These are phyloP conservation scores for Fusarium musae DNA, from an alignment of 2,329 filamentous ascomycete species.

Conservation along the genomic window DNA sequence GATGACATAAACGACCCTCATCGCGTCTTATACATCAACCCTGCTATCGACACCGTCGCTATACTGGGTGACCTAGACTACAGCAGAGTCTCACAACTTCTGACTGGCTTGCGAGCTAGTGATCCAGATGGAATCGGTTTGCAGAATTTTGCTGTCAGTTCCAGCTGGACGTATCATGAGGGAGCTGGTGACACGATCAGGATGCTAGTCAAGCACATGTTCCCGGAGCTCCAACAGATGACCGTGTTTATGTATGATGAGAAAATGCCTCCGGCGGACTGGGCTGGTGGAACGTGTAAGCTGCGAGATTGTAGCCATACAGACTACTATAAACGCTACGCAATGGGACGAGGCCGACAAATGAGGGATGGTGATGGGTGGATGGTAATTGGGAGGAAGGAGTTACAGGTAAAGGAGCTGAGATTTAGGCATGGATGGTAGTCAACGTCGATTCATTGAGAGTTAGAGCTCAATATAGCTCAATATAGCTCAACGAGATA, in stretches of 20 bases:
- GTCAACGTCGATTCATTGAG: background rate
- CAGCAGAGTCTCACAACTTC: background rate
- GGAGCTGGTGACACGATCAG: background rate
- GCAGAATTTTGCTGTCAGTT: background rate
- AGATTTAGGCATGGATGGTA: background rate
- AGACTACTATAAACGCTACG: background rate
- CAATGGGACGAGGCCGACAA: background rate
- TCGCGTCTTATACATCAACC: background rate
- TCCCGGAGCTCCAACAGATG: background rate
- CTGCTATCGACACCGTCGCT: background rate
- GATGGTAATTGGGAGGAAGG: background rate
- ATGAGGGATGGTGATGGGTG: background rate
- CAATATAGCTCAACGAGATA: too few relatives aligned
- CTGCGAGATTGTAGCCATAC: background rate
- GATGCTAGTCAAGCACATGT: background rate
- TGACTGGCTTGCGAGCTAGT: background rate
- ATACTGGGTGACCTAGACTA: background rate
- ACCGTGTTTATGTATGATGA: background rate
- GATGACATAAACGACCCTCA: background rate
- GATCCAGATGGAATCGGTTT: background rate
- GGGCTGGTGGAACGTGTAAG: background rate
- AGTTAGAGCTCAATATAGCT: background rate
- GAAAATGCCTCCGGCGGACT: background rate
- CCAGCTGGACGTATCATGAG: background rate
- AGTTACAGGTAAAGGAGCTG: background rate